Base-by-base conservation (phyloP, 2,329 filamentous ascomycete genomes). In the Penicillium psychrosexuale region DNA sequence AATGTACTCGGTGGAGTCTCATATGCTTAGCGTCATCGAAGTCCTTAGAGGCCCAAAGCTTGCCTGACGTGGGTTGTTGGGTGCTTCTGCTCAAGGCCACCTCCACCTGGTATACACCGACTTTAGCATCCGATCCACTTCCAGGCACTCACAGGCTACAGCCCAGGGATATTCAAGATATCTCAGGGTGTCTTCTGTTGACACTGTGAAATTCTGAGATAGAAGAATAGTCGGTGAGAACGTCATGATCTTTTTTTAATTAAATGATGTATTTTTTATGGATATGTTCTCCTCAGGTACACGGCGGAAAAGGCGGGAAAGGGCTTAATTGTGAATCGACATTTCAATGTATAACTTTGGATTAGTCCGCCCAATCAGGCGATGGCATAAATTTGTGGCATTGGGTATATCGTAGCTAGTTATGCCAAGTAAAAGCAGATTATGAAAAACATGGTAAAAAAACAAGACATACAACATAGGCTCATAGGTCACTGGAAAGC, bases 401-500 rank as follows among this genome's bases (percentile, higher is more conserved):
- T 34, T 53, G 44, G 49, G 53, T 56, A 53, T 47, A 33, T 44
- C 5, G 8, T 40, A 38, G 13, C 17, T 44, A 38, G 13, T 15
- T 44, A 37, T 8, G 17, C 11, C 6, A 28, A 28, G 19, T 11
- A 17, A 34, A 40, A 37, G n/a, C 33, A 42, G 22, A 30, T 3
- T 12, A 11, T 39, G 19, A 30, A 19, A 46, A 15, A 39, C 34
- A 52, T 12, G 5, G 15, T 15, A 15, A 8, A 40, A 38, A 24
- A 31, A 27, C 19, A 11, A 3, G 12, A 5, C 5, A 22, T 9
- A 9, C 19, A 19, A 19, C 19, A 19, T 19, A 13, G 5, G 17
- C 8, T 8, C 24, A 15, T 24, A 19, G 17, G 17, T 65, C 50
- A 72, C 53, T 71, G 61, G 49, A 74, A 74, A 7, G 60, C 63